Evolutionary conservation across 176 grass and related monocot species (phyloP).

Genomic region (Secale cereale): DNA sequence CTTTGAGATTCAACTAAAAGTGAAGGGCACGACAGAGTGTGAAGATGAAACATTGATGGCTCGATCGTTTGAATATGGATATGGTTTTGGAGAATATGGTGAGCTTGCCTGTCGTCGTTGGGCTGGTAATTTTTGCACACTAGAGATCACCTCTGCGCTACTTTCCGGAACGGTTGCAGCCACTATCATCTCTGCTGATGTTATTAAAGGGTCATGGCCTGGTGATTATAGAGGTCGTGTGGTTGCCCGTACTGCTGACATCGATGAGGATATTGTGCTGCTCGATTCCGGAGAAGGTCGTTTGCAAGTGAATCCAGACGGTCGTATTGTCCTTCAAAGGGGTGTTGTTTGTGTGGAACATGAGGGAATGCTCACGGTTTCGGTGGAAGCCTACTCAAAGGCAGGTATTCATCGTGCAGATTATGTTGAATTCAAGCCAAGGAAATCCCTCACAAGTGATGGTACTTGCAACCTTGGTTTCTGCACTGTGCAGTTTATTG

Average conservation of each 20-base stretch:
- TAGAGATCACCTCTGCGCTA: not conserved
- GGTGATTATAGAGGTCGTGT: not conserved
- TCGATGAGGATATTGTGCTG: not conserved
- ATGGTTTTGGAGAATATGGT: not conserved
- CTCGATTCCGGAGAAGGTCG: not conserved
- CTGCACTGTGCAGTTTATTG: not conserved
- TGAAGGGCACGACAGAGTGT: not conserved
- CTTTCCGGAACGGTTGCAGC: not conserved
- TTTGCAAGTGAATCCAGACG: not conserved
- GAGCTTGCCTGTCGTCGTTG: not conserved
- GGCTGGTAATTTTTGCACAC: not conserved
- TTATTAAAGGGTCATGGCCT: not conserved
- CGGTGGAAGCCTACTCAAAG: not conserved
- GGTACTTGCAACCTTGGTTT: not conserved
- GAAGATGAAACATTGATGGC: not conserved
- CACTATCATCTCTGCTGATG: not conserved
- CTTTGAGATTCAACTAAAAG: slow-evolving; percentile 5
- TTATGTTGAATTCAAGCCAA: not conserved
- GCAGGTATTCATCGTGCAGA: not conserved
- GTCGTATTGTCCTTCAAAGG: not conserved
- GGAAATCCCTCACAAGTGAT: not conserved
- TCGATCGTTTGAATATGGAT: not conserved
- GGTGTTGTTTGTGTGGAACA: not conserved
- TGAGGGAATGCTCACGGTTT: not conserved
- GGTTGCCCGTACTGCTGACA: not conserved